phyloP scores from a whole-genome alignment of 257 asterid species.

The Sherardia arvensis region DNA sequence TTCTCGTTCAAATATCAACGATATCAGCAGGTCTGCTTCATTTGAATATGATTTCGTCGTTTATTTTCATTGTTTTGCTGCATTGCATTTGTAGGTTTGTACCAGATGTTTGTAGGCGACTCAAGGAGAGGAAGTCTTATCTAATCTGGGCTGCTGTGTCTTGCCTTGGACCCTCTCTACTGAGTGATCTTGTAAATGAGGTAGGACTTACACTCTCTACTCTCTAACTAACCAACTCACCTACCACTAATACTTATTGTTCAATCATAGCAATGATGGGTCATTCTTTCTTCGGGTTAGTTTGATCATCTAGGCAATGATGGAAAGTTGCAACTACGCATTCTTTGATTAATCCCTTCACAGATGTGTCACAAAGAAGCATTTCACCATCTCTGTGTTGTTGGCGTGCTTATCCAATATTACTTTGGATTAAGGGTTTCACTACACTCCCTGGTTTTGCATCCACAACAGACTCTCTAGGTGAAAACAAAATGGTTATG shows the following conservation, averaged over 20 bases:
- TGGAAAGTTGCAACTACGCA: too few species aligned
- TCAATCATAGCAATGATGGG: background rate
- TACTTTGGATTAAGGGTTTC: constrained; percentile 24
- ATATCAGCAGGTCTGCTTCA: constrained; percentile 47
- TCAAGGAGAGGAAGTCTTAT: constrained; percentile 70
- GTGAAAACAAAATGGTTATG: background rate
- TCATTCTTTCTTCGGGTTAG: background rate
- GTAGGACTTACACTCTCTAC: constrained; percentile 18
- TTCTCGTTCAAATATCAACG: constrained; percentile 27
- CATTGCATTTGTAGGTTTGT: constrained; percentile 60
- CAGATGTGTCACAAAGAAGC: constrained; percentile 38
- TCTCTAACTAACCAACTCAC: background rate
- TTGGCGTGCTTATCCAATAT: constrained; percentile 29
- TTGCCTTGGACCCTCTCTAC: constrained; percentile 69
- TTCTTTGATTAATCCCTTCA: constrained; percentile 25
- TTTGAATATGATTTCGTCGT: background rate
- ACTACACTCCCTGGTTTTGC: constrained; percentile 5
- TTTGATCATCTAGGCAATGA: background rate
- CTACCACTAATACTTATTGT: background rate
- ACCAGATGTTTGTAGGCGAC: constrained; percentile 51
- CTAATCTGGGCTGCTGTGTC: constrained; percentile 82
- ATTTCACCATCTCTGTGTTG: constrained; percentile 32
- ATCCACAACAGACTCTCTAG: background rate
- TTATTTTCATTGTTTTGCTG: constrained; percentile 5
- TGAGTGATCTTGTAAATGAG: constrained; percentile 84